A percentile compares a stretch with the other conserved stretches of the same genome.
These are phyloP conservation scores for Termitomyces sp. DNA, from an alignment of 768 basidiomycete species.

Conservation along the genomic window DNA sequence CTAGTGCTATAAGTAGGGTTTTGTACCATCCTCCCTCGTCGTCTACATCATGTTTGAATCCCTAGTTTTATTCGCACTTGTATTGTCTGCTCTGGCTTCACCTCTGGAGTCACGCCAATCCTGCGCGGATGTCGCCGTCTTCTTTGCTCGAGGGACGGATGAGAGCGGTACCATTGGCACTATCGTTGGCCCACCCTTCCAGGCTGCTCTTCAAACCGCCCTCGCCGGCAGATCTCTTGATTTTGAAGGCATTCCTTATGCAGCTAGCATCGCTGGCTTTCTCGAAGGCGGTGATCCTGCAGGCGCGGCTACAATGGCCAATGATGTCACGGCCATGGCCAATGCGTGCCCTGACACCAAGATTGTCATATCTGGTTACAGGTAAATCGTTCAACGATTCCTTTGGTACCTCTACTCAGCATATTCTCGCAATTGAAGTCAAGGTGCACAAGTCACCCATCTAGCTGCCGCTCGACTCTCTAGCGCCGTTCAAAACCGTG, in stretches of 20 bases:
- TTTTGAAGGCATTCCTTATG: slow-evolving; percentile 33
- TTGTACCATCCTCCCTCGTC: background rate
- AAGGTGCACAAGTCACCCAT: slow-evolving; percentile 34
- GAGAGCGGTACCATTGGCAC: slow-evolving; percentile 30
- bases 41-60: slow-evolving; percentile 12
- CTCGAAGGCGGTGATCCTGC: slow-evolving; percentile 31
- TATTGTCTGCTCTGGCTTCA: slow-evolving; percentile 17
- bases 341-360: slow-evolving; percentile 27
- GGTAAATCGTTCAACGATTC: slow-evolving; percentile 14
- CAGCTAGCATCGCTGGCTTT: slow-evolving; percentile 32
- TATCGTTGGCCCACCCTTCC: slow-evolving; percentile 34
- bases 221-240: slow-evolving; percentile 26
- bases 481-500: slow-evolving; percentile 15
- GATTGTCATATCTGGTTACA: slow-evolving; percentile 32
- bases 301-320: slow-evolving; percentile 32
- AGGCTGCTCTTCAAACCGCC: slow-evolving; percentile 23
- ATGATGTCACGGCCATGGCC: slow-evolving; percentile 22
- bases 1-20: background rate
- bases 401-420: background rate
- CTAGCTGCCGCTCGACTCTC: slow-evolving; percentile 32
- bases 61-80: slow-evolving; percentile 12
- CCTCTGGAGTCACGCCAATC: slow-evolving; percentile 17
- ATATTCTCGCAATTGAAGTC: slow-evolving; percentile 11
- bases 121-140: slow-evolving; percentile 29
- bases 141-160: slow-evolving; percentile 34